Percentiles rank a stretch among this genome's conserved stretches.
phyloP scores from a whole-genome alignment of 305 asterid genomes.

The Striga hermonthica region DNA sequence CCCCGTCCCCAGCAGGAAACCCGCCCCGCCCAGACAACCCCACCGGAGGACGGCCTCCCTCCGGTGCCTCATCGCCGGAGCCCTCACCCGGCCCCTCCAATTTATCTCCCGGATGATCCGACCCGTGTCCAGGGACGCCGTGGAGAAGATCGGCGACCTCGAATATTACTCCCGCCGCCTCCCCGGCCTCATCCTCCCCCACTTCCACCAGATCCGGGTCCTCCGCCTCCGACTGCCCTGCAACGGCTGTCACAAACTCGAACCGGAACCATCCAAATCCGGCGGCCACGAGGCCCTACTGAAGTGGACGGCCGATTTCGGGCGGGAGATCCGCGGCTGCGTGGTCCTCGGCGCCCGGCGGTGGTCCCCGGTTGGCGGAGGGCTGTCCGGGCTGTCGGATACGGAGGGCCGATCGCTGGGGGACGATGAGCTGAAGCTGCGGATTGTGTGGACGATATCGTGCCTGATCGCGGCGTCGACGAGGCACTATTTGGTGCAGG shows the following conservation, averaged over 20 bases:
- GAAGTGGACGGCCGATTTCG: slow-evolving; percentile 73
- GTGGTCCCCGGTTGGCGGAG: slow-evolving; percentile 21
- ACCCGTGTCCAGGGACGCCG: slow-evolving; percentile 32
- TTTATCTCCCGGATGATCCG: slow-evolving; percentile 38
- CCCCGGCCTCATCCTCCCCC: slow-evolving; percentile 40
- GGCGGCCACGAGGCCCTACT: slow-evolving; percentile 33
- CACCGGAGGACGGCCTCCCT: slow-evolving; percentile 30
- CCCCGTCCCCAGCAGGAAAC: slow-evolving; percentile 36
- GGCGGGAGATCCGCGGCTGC: slow-evolving; percentile 62
- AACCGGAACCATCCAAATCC: not conserved
- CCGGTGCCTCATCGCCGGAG: slow-evolving; percentile 29
- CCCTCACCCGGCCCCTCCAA: slow-evolving; percentile 40
- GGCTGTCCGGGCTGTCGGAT: not conserved
- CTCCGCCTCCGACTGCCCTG: slow-evolving; percentile 50
- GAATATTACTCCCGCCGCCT: slow-evolving; percentile 34
- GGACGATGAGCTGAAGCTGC: slow-evolving; percentile 51
- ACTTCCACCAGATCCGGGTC: slow-evolving; percentile 40
- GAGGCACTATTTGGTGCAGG: slow-evolving; percentile 48
- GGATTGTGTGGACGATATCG: slow-evolving; percentile 71
- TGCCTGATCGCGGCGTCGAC: slow-evolving; percentile 59
- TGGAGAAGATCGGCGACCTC: slow-evolving; percentile 32
- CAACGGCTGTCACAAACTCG: slow-evolving; percentile 27
- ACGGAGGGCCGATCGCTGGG: slow-evolving; percentile 35
- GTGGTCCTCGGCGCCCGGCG: slow-evolving; percentile 56
- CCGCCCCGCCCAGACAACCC: slow-evolving; percentile 11